These are phyloP conservation scores for Pseudonitzschia multiseries DNA, from an alignment of 108 stramenopile genomes.

Conservation along the genomic window DNA sequence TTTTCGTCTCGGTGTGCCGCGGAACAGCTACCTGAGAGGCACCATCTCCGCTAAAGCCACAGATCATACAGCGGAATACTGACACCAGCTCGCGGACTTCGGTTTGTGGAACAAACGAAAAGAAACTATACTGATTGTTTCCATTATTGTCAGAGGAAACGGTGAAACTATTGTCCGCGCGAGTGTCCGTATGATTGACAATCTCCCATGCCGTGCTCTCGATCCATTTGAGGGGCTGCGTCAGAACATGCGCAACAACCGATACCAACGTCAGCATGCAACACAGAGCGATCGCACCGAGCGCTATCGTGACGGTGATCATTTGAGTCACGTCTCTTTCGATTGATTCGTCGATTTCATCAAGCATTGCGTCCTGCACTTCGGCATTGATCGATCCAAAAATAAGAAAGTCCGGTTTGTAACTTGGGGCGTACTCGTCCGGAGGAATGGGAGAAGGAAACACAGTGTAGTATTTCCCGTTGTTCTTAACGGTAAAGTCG, in stretches of 20 bases:
- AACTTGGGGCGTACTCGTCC: slow-evolving; percentile 29
- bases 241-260: slow-evolving; percentile 35
- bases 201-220: slow-evolving; percentile 35
- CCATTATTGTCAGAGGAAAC: background rate
- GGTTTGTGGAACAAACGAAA: slow-evolving; percentile 45
- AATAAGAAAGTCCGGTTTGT: slow-evolving; percentile 40
- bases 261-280: slow-evolving; percentile 38
- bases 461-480: slow-evolving; percentile 26
- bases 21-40: slow-evolving; percentile 25
- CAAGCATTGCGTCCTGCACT: slow-evolving; percentile 17
- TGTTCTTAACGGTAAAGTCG: slow-evolving; percentile 8
- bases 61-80: slow-evolving; percentile 35
- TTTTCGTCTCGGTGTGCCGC: slow-evolving; percentile 29
- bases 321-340: slow-evolving; percentile 29
- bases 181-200: slow-evolving; percentile 37
- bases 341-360: slow-evolving; percentile 33
- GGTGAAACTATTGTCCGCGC: slow-evolving; percentile 1
- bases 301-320: slow-evolving; percentile 22
- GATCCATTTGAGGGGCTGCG: slow-evolving; percentile 58
- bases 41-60: slow-evolving; percentile 40
- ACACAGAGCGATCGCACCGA: slow-evolving; percentile 38
- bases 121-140: slow-evolving; percentile 6
- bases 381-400: slow-evolving; percentile 25
- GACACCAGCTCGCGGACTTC: slow-evolving; percentile 43
- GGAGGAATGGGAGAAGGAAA: slow-evolving; percentile 39